phyloP scores from a whole-genome alignment of 345 rosid species.

The Erucastrum elatum region DNA sequence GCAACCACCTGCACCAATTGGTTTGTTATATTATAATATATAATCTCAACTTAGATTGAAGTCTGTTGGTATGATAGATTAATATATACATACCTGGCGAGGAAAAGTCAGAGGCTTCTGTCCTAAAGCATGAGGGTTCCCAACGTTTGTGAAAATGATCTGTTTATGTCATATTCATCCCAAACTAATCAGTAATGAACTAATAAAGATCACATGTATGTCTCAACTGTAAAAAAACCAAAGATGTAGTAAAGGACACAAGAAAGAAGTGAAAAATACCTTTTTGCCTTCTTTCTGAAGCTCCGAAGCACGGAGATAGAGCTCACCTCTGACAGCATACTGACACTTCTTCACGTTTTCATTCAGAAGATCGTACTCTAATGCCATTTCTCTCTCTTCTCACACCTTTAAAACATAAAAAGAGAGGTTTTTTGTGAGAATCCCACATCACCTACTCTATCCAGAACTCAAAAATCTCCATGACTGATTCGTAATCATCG shows the following conservation, averaged over 20 bases:
- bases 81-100: conserved; percentile 64
- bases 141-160: conserved; percentile 98
- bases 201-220: too few species aligned
- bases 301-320: conserved; percentile 98
- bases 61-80: neutral
- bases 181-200: neutral
- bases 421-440: too few species aligned
- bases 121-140: conserved; percentile 98
- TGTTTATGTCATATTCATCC: conserved; percentile 29
- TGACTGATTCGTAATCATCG: neutral
- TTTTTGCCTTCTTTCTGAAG: conserved; percentile 99
- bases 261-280: conserved; percentile 49
- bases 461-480: neutral
- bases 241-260: too few species aligned
- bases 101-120: conserved; percentile 95
- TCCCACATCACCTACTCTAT: too few species aligned
- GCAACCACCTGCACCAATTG: conserved; percentile 72
- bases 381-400: conserved; percentile 52
- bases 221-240: neutral
- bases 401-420: neutral
- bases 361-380: conserved; percentile 77
- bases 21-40: neutral
- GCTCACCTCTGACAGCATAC: conserved; percentile 92
- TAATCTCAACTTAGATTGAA: conserved; percentile 31
- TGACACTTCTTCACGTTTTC: conserved; percentile 95